A percentile compares a stretch with the other conserved stretches of the same genome.
phyloP scores from a whole-genome alignment of 805 yeast genomes.

The Candida fluviatilis region DNA sequence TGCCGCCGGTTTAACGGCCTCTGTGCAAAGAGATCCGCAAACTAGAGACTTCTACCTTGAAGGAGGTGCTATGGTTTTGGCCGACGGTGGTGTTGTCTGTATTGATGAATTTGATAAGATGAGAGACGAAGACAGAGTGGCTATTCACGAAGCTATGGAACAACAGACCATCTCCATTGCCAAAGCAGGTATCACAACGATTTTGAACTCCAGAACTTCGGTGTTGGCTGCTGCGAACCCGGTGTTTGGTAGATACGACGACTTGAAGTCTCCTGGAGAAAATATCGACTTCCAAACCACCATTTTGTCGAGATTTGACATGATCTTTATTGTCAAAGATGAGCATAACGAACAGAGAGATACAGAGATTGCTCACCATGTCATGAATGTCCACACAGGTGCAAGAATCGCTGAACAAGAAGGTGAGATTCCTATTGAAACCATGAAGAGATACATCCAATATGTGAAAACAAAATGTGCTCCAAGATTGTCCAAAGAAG shows the following conservation, averaged over 20 bases:
- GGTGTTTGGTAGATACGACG: constrained; percentile 93
- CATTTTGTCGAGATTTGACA: constrained; percentile 93
- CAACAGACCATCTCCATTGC: constrained; percentile 99
- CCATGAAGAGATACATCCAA: constrained; percentile 88
- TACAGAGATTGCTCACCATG: constrained; percentile 88
- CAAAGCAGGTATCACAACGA: constrained; percentile 97
- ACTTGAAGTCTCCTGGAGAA: constrained; percentile 93
- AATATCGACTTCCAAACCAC: constrained; percentile 98
- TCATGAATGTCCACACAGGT: constrained; percentile 90
- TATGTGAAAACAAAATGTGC: constrained; percentile 90
- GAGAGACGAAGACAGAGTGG: constrained; percentile 98
- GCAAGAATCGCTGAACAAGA: constrained; percentile 46
- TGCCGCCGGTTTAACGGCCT: constrained; percentile 98
- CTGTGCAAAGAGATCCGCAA: constrained; percentile 86
- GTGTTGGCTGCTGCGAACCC: constrained; percentile 99
- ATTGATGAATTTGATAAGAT: constrained; percentile 98
- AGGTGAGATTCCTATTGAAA: constrained; percentile 85
- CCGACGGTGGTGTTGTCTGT: constrained; percentile 99
- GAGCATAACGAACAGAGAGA: constrained; percentile 87
- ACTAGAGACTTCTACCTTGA: constrained; percentile 92
- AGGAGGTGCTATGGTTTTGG: constrained; percentile 99
- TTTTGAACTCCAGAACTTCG: constrained; percentile 91
- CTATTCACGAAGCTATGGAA: constrained; percentile 99
- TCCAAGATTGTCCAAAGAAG: constrained; percentile 84
- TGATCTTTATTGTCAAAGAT: constrained; percentile 96